Conservation (phyloP, 768 basidiomycete genomes). For the Leccinum aurantiacum region DNA sequence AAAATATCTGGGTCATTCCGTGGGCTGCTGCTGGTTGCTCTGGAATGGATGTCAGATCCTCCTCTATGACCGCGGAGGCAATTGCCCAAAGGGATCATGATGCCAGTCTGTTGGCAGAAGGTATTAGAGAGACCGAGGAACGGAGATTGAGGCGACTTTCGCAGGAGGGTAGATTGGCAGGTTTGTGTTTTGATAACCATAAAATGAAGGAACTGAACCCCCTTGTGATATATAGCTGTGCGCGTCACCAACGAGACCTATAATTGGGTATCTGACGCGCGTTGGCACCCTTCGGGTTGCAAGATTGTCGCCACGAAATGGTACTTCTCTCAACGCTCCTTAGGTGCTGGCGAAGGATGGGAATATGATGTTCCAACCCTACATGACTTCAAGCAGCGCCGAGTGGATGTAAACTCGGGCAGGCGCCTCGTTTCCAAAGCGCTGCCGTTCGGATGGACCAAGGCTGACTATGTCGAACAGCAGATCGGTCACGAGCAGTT, state of each 20-base stretch:
- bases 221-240: slow-evolving; percentile 30
- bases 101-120: slow-evolving; percentile 46
- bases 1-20: slow-evolving; percentile 70
- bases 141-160: slow-evolving; percentile 49
- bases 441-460: slow-evolving; percentile 61
- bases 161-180: slow-evolving; percentile 58
- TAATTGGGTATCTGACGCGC: slow-evolving; percentile 66
- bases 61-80: slow-evolving; percentile 36
- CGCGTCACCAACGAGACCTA: slow-evolving; percentile 74
- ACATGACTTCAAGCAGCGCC: slow-evolving; percentile 12
- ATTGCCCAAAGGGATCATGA: slow-evolving; percentile 41
- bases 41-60: slow-evolving; percentile 51
- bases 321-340: slow-evolving; percentile 63
- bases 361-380: slow-evolving; percentile 51
- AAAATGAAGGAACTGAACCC: slow-evolving; percentile 5
- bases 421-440: slow-evolving; percentile 53
- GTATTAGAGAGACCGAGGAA: slow-evolving; percentile 50
- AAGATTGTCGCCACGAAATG: slow-evolving; percentile 75
- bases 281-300: slow-evolving; percentile 65
- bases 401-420: slow-evolving; percentile 44
- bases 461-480: slow-evolving; percentile 59
- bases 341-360: slow-evolving; percentile 77
- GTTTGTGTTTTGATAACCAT: slow-evolving; percentile 18
- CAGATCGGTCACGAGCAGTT: slow-evolving; percentile 76
- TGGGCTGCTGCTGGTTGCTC: slow-evolving; percentile 60